Conservation (phyloP, 306 rosid genomes). For the Ceratonia siliqua region DNA sequence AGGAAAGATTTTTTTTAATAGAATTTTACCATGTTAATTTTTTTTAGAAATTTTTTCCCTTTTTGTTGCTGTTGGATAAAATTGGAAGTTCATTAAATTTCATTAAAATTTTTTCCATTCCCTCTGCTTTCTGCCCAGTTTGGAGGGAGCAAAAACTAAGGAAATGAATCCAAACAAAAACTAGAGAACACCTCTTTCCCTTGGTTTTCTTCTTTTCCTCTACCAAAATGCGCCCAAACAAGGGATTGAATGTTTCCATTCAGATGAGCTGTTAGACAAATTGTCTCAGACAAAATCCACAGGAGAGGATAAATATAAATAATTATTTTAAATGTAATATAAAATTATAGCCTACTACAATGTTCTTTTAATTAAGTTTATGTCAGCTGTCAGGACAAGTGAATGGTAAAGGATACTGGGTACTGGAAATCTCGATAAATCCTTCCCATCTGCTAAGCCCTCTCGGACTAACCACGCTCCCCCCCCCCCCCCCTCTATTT, state of each 20-base stretch:
- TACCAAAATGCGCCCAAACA: not conserved
- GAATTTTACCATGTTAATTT: not conserved
- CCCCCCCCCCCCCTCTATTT: not conserved
- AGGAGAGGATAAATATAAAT: not conserved
- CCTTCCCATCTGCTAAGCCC: conserved; percentile 13
- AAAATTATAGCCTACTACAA: conserved; percentile 2
- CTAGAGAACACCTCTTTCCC: not conserved
- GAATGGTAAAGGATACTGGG: conserved; percentile 12
- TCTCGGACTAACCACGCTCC: conserved; percentile 9
- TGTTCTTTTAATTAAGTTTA: conserved; percentile 2
- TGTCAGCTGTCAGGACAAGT: not conserved
- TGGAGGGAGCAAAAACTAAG: not conserved
- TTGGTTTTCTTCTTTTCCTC: not conserved
- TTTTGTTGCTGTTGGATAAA: not conserved
- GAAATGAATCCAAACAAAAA: not conserved
- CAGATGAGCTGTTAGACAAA: not conserved
- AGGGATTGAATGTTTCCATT: not conserved
- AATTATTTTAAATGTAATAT: not conserved
- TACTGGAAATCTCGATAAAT: not conserved
- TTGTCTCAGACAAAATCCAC: not conserved
- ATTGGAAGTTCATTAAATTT: not conserved
- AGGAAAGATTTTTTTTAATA: not conserved
- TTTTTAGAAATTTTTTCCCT: not conserved
- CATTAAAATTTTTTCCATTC: not conserved
- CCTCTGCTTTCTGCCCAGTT: not conserved